Evolutionary conservation across 2,329 filamentous ascomycete genomes (phyloP).

Genomic region (Colletotrichum phormii): DNA sequence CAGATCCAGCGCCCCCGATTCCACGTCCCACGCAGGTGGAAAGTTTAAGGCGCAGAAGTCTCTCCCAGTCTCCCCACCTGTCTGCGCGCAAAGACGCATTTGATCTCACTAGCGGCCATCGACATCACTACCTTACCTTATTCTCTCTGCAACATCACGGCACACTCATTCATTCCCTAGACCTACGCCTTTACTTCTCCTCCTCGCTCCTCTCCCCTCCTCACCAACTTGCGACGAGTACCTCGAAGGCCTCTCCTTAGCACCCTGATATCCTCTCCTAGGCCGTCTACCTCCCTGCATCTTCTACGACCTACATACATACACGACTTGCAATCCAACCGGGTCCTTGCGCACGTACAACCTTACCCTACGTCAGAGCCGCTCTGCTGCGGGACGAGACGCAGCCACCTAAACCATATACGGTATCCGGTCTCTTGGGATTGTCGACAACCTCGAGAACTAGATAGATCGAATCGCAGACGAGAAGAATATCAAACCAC

Average conservation of each 20-base stretch:
- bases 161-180: neutral
- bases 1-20: constrained; percentile 14
- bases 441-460: neutral
- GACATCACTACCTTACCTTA: constrained; percentile 16
- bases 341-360: constrained; percentile 8
- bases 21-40: constrained; percentile 24
- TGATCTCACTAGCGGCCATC: constrained; percentile 13
- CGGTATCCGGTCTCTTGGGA: neutral
- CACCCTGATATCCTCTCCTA: neutral
- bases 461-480: neutral
- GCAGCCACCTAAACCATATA: constrained; percentile 22
- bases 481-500: neutral
- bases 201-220: neutral
- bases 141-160: constrained; percentile 14
- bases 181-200: neutral
- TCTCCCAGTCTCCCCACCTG: constrained; percentile 9
- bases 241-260: neutral
- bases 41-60: constrained; percentile 31
- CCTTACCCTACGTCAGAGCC: constrained; percentile 29
- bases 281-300: neutral
- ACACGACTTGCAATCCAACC: constrained; percentile 4
- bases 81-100: constrained; percentile 14
- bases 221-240: constrained; percentile 1
- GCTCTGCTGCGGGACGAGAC: constrained; percentile 8
- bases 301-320: neutral